phyloP scores from a whole-genome alignment of 495 filamentous ascomycete species.

The Tuber umbilicatum region DNA sequence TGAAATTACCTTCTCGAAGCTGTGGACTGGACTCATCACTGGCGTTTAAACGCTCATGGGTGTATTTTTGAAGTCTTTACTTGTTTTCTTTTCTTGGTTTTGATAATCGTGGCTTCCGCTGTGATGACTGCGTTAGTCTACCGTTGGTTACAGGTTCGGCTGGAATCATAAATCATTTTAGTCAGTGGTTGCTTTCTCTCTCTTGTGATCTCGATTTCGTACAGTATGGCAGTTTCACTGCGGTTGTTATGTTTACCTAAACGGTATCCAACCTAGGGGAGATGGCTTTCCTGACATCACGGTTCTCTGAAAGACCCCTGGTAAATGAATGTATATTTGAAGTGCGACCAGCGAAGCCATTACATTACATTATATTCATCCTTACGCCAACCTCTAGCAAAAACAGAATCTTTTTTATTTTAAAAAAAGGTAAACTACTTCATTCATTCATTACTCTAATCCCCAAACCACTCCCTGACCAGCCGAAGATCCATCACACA shows the following conservation, averaged over 20 bases:
- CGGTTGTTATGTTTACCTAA: not conserved
- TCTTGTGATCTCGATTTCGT: no score
- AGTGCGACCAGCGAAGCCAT: not conserved
- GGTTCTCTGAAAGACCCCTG: not conserved
- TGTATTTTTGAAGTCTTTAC: no score
- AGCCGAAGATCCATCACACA: not conserved
- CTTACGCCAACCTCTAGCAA: not conserved
- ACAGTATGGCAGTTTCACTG: no score
- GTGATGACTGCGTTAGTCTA: not conserved
- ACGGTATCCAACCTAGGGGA: not conserved
- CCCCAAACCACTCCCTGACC: not conserved
- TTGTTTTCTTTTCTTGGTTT: no score
- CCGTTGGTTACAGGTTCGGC: not conserved
- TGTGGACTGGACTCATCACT: no score
- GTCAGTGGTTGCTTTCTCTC: not conserved
- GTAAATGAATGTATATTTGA: not conserved
- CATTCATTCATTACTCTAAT: not conserved
- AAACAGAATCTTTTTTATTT: no score
- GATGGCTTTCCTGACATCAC: not conserved
- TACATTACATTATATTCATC: not conserved
- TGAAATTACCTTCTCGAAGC: no score
- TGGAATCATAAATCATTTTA: no score
- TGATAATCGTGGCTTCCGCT: no score
- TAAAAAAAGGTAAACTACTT: not conserved
- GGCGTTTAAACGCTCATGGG: no score